Evolutionary conservation across 2,329 filamentous ascomycete genomes (phyloP).

Genomic region (Dryadomyces quercivorus): DNA sequence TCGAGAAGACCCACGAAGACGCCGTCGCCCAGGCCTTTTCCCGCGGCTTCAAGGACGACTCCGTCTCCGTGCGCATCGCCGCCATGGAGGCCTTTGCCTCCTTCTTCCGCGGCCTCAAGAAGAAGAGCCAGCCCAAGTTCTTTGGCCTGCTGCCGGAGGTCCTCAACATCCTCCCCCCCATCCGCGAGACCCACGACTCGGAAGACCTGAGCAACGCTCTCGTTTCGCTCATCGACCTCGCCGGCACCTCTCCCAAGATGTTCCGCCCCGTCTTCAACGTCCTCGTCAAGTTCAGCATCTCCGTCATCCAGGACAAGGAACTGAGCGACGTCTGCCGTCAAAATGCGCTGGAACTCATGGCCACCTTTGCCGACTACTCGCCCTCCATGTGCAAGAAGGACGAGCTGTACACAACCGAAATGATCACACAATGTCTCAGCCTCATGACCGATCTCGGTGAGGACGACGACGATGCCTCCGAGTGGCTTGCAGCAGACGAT

Average conservation of each 20-base stretch:
- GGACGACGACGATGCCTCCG: conserved; percentile 87
- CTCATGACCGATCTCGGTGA: conserved; percentile 94
- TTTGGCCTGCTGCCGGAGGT: conserved; percentile 79
- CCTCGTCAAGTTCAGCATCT: conserved; percentile 83
- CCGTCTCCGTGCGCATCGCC: conserved; percentile 70
- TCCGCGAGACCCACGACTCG: conserved; percentile 84
- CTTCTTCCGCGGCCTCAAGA: conserved; percentile 84
- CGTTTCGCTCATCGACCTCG: conserved; percentile 83
- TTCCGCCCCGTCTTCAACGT: conserved; percentile 92
- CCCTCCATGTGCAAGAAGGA: conserved; percentile 94
- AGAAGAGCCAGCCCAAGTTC: conserved; percentile 82
- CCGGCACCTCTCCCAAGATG: conserved; percentile 92
- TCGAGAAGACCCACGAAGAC: conserved; percentile 89
- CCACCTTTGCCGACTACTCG: conserved; percentile 90
- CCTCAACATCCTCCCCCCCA: conserved; percentile 83
- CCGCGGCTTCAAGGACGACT: conserved; percentile 82
- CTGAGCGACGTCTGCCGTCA: conserved; percentile 81
- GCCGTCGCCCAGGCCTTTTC: conserved; percentile 81
- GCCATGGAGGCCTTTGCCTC: conserved; percentile 95
- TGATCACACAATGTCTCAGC: conserved; percentile 97
- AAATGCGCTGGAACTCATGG: conserved; percentile 93
- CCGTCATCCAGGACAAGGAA: conserved; percentile 92
- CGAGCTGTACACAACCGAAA: conserved; percentile 78
- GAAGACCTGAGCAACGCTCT: conserved; percentile 86
- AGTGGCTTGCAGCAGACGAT: conserved; percentile 91